Base-by-base conservation (phyloP, 2,329 filamentous ascomycete genomes). In the Xylariales sp. region DNA sequence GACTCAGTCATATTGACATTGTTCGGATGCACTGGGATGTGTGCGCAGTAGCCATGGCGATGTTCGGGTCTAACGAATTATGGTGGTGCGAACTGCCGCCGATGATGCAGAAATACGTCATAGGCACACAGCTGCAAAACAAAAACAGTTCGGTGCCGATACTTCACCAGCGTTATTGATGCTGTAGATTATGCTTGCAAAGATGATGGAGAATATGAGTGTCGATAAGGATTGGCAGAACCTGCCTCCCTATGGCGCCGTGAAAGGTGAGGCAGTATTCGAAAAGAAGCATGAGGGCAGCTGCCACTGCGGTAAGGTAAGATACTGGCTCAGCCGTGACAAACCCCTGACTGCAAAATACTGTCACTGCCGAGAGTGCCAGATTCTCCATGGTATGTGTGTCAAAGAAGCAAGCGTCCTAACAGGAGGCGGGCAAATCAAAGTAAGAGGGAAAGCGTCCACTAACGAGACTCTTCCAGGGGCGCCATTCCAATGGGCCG, bases 401-500 rank as follows among this genome's bases (percentile, higher is more conserved):
- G 33, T 17, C 25, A 11, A 6, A 16, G 13, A n/a, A n/a, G n/a
- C n/a, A n/a, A n/a, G n/a, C n/a, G n/a, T n/a, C n/a, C n/a, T n/a
- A n/a, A n/a, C n/a, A n/a, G n/a, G n/a, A n/a, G n/a, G n/a, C n/a
- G n/a, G n/a, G n/a, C 30, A 11, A 3, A n/a, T 31, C 16, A 7
- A 12, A 16, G 4, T 0, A 10, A 33, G 17, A 29, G 17, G 33
- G 16, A 41, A 25, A 18, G 13, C 20, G n/a, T 20, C 6, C 10
- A 17, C 17, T 27, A 10, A 14, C 14, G 15, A n/a, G n/a, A n/a
- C n/a, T n/a, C 3, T 4, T 17, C 19, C 38, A 83, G 79, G 85
- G 40, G 85, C 88, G 3, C 87, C 88, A 0, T 91, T 93, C 64
- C 88, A 95, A 64, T 93, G 87, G 87, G 87, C 88, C 1, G 85